Conservation (phyloP, 192 early-diverging fungal genomes). For the Dissophora ornata region DNA sequence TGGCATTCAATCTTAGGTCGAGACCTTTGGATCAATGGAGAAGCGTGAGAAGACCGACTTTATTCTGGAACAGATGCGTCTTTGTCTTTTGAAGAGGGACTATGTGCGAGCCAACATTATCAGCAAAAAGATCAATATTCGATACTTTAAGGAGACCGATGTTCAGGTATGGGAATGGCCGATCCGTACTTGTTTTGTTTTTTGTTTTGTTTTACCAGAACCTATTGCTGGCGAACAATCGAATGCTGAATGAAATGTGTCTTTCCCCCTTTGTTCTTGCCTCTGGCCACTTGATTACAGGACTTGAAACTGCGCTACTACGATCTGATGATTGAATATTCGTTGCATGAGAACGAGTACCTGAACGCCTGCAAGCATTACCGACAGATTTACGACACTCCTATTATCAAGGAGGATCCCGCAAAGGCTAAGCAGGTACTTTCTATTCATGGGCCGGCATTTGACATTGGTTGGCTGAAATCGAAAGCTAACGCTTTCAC, state of each 20-base stretch:
- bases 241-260: too few relatives aligned
- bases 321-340: slow-evolving; percentile 95
- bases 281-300: too few relatives aligned
- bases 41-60: slow-evolving; percentile 99
- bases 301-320: slow-evolving; percentile 97
- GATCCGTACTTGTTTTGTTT: too few relatives aligned
- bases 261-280: too few relatives aligned
- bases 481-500: too few relatives aligned
- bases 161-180: slow-evolving; percentile 71
- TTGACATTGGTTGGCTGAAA: too few relatives aligned
- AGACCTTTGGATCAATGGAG: slow-evolving; percentile 99
- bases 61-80: slow-evolving; percentile 98
- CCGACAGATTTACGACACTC: slow-evolving; percentile 90
- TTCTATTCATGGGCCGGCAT: too few relatives aligned
- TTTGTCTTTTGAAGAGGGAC: slow-evolving; percentile 93
- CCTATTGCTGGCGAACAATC: not conserved
- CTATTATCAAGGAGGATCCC: slow-evolving; percentile 82
- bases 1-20: slow-evolving; percentile 69
- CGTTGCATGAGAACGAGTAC: slow-evolving; percentile 90
- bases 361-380: slow-evolving; percentile 94
- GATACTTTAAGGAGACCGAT: slow-evolving; percentile 89
- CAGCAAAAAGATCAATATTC: slow-evolving; percentile 93
- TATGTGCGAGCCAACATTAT: slow-evolving; percentile 93
- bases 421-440: slow-evolving; percentile 76
- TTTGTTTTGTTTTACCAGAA: too few relatives aligned